phyloP scores from a whole-genome alignment of 2,329 filamentous ascomycete genomes.

The Fusarium sp. region DNA sequence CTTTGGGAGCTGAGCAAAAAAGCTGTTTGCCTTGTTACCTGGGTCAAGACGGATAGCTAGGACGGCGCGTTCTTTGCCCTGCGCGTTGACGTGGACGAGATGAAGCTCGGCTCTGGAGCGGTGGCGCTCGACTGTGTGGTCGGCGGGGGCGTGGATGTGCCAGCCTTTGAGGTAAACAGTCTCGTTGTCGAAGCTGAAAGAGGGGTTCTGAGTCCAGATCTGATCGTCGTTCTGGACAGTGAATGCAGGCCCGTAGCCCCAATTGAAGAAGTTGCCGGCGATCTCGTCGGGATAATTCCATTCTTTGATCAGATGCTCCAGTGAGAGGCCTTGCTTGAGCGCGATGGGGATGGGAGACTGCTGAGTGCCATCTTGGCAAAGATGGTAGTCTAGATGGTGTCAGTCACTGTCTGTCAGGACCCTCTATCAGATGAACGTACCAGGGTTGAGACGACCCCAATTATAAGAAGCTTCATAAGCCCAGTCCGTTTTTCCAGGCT shows the following conservation, averaged over 20 bases:
- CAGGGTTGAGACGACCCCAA: conserved; percentile 31
- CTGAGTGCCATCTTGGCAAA: conserved; percentile 34
- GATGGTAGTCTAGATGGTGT: conserved; percentile 11
- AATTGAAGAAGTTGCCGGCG: conserved; percentile 33
- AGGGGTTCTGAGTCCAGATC: conserved; percentile 20
- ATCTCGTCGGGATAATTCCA: conserved; percentile 20
- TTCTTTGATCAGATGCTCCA: conserved; percentile 13
- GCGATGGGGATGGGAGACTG: conserved; percentile 31
- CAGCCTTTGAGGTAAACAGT: conserved; percentile 35
- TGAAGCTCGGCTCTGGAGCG: conserved; percentile 37
- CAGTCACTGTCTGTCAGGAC: background rate
- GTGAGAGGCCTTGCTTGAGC: conserved; percentile 29
- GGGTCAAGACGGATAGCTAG: conserved; percentile 28
- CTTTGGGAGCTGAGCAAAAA: conserved; percentile 14
- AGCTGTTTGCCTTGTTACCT: conserved; percentile 17
- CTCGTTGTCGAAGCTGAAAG: conserved; percentile 32
- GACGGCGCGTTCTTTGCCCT: conserved; percentile 26
- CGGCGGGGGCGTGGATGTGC: conserved; percentile 35
- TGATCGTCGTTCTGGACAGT: conserved; percentile 25
- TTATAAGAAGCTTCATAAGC: conserved; percentile 33
- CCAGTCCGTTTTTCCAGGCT: conserved; percentile 10
- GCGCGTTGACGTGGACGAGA: conserved; percentile 31
- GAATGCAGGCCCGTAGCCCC: conserved; percentile 34
- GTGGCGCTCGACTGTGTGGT: conserved; percentile 32
- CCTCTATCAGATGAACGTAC: background rate